A percentile compares a stretch with the other conserved stretches of the same genome.
These are phyloP conservation scores for Nothopassalora personata DNA, from an alignment of 2,329 filamentous ascomycete genomes.

Conservation along the genomic window DNA sequence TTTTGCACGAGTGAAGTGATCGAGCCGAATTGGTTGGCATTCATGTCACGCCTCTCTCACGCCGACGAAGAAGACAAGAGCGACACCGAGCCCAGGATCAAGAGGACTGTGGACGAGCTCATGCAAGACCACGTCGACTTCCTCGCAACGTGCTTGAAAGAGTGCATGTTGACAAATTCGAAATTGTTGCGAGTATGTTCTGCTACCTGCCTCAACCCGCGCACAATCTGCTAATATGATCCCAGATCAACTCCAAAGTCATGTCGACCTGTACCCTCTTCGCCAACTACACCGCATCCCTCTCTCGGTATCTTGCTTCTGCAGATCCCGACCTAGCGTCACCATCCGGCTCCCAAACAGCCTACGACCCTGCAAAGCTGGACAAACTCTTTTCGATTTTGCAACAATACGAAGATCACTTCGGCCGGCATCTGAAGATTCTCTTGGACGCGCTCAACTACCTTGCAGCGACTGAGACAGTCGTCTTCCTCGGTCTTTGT, in stretches of 20 bases:
- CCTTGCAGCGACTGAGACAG: conserved; percentile 94
- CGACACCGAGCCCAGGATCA: conserved; percentile 40
- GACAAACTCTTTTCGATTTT: conserved; percentile 81
- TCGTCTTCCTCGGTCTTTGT: conserved; percentile 83
- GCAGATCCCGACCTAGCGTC: conserved; percentile 72
- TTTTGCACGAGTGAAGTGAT: conserved; percentile 97
- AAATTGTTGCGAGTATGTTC: conserved; percentile 76
- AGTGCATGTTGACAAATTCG: conserved; percentile 97
- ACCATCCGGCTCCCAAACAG: conserved; percentile 27
- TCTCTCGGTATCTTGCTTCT: conserved; percentile 77
- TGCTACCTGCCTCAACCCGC: neutral
- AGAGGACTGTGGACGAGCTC: conserved; percentile 85
- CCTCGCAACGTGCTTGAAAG: conserved; percentile 92
- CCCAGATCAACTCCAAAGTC: conserved; percentile 90
- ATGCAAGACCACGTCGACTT: conserved; percentile 99
- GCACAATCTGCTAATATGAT: conserved; percentile 7
- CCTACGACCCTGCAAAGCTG: conserved; percentile 53
- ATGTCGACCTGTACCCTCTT: conserved; percentile 96
- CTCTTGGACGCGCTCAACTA: conserved; percentile 93
- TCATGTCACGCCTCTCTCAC: conserved; percentile 76
- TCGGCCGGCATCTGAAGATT: conserved; percentile 86
- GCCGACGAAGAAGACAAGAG: conserved; percentile 39
- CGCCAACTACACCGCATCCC: conserved; percentile 79
- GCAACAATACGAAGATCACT: conserved; percentile 87
- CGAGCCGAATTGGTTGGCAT: conserved; percentile 90